Base-by-base conservation (phyloP, 805 yeast genomes). In the Candida sakaeoensis region DNA sequence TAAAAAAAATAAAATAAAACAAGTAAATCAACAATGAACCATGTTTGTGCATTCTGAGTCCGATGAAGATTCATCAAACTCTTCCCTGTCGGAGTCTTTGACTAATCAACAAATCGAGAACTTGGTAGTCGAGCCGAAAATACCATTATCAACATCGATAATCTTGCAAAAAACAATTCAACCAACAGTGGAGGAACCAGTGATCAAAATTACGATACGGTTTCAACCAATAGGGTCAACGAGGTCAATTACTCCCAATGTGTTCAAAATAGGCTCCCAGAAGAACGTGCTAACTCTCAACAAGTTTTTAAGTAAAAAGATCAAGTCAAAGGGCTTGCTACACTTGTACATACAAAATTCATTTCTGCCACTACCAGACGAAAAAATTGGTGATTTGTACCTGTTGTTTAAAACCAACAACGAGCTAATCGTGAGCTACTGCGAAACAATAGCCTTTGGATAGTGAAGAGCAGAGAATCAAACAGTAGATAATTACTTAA, bases 171-270 rank as follows among this genome's bases (percentile, higher is more conserved):
- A 43, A 24, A 36, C 40, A 8, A 40, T 35, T 8, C 23, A 22
- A 9, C n/a, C n/a, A n/a, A 36, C 40, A 23, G 30, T 23, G 23
- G 24, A 28, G 26, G 14, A 29, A 13, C n/a, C 19, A 22, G 35
- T 28, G 3, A 44, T 31, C 5, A 73, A 70, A 48, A 58, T 79
- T 12, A 68, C 75, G 1, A 60, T 80, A 7, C 56, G 85, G 25
- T 76, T 82, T 50, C 76, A 72, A 44, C 73, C 86, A 2, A 75
- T 81, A 24, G 86, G 86, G 0, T 72, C 83, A 0, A 67, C 79
- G 0, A 72, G 74, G 1, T 60, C 63, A 3, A 60, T 81, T 3
- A 59, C 53, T 1, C 85, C 85, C 0, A 59, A 65, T 2, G 63
- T 74, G 1, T 79, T 74, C 51, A 71, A 68, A 42, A 75, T 77